Conservation (phyloP, 2,329 filamentous ascomycete genomes). For the Coniochaeta sp. region DNA sequence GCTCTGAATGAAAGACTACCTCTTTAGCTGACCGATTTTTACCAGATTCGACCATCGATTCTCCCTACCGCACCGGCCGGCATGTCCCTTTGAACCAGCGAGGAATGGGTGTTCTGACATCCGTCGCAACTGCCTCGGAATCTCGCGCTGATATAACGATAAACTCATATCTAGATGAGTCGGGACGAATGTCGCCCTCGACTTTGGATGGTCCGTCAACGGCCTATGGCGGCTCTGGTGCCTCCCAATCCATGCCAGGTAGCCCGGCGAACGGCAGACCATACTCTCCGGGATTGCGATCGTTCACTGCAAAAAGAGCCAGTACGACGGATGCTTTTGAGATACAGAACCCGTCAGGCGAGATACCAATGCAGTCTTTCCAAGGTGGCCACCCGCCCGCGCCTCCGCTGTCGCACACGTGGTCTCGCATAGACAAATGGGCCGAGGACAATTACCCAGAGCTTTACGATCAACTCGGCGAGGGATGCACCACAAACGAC, state of each 20-base stretch:
- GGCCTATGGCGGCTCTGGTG: slow-evolving; percentile 53
- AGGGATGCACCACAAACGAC: slow-evolving; percentile 88
- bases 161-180: slow-evolving; percentile 66
- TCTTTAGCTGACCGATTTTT: slow-evolving; percentile 11
- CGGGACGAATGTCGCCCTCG: slow-evolving; percentile 43
- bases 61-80: slow-evolving; percentile 82
- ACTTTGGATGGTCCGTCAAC: slow-evolving; percentile 45
- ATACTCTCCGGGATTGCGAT: slow-evolving; percentile 86
- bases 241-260: slow-evolving; percentile 34
- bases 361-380: slow-evolving; percentile 96
- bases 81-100: slow-evolving; percentile 77
- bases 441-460: slow-evolving; percentile 92
- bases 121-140: slow-evolving; percentile 81
- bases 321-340: slow-evolving; percentile 62
- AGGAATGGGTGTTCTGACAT: slow-evolving; percentile 59
- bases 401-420: slow-evolving; percentile 82
- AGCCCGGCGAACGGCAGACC: slow-evolving; percentile 58
- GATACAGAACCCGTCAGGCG: slow-evolving; percentile 60
- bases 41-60: slow-evolving; percentile 84
- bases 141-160: slow-evolving; percentile 78
- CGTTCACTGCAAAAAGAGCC: slow-evolving; percentile 60
- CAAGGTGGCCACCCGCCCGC: slow-evolving; percentile 84
- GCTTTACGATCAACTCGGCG: slow-evolving; percentile 85
- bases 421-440: slow-evolving; percentile 92
- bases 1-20: not conserved